These are phyloP conservation scores for Quercus lobata DNA, from an alignment of 331 rosid genomes.

Conservation along the genomic window DNA sequence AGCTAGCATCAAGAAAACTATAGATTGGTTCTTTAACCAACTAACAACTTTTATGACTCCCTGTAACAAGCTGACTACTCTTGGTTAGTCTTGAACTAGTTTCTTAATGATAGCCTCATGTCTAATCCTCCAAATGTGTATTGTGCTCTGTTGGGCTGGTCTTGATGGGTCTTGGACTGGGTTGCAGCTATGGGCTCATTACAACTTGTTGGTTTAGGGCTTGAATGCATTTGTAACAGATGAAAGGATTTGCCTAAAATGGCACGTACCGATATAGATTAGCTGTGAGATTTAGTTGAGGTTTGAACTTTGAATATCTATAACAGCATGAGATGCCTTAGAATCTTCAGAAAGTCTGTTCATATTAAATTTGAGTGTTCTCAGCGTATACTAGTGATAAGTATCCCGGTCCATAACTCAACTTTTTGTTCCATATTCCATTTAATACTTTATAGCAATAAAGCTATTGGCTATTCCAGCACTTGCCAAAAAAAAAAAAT, in stretches of 20 bases:
- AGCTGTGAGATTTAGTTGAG: background rate
- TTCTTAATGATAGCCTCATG: too few relatives aligned
- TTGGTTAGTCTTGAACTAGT: too few relatives aligned
- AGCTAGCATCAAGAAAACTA: too few relatives aligned
- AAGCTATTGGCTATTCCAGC: background rate
- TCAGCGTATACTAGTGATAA: background rate
- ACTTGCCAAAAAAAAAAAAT: too few relatives aligned
- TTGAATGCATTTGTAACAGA: background rate
- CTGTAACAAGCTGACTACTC: too few relatives aligned
- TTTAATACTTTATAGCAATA: background rate
- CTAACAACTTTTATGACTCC: too few relatives aligned
- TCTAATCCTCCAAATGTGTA: too few relatives aligned
- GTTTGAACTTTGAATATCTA: background rate
- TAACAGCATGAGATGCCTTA: background rate
- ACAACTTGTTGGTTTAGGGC: background rate
- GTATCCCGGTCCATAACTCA: background rate
- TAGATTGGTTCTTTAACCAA: too few relatives aligned
- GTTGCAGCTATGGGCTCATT: too few relatives aligned
- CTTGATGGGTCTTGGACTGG: too few relatives aligned
- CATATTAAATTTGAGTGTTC: background rate
- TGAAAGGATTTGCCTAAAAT: background rate
- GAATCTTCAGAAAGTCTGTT: background rate
- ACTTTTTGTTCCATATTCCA: too few relatives aligned
- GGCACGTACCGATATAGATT: background rate
- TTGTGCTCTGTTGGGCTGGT: background rate